These are phyloP conservation scores for Penicillium griseofulvum DNA, from an alignment of 2,329 filamentous ascomycete species.

Conservation along the genomic window DNA sequence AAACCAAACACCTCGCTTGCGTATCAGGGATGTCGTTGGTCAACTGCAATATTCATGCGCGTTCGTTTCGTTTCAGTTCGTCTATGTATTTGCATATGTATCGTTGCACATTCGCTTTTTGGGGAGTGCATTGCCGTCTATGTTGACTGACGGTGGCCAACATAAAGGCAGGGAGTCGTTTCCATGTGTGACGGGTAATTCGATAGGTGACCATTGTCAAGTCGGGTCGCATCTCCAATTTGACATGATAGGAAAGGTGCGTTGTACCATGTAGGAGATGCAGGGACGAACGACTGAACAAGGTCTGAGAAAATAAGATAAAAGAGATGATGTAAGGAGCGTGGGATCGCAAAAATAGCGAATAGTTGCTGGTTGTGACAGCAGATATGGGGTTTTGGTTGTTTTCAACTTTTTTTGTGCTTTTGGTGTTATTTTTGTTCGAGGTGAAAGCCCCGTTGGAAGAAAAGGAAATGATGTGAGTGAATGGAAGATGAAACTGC, in stretches of 20 bases:
- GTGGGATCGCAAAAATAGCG: constrained; percentile 13
- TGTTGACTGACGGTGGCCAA: neutral
- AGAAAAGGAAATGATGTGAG: constrained; percentile 15
- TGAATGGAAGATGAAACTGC: constrained; percentile 9
- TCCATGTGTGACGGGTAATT: constrained; percentile 13
- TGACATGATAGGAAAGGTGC: neutral
- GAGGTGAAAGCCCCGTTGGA: neutral
- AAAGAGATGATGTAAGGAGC: constrained; percentile 17
- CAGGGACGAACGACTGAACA: constrained; percentile 8
- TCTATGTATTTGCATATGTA: constrained; percentile 27
- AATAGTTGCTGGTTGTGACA: neutral
- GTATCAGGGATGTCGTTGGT: constrained; percentile 21
- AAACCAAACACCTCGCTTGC: constrained; percentile 28
- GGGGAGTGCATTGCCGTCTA: constrained; percentile 7
- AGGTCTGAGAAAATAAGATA: constrained; percentile 12
- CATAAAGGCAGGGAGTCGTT: constrained; percentile 6
- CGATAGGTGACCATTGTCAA: constrained; percentile 18
- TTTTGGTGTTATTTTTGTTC: neutral
- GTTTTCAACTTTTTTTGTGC: neutral
- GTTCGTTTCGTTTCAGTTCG: constrained; percentile 29
- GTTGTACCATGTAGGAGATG: neutral
- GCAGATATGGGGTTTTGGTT: constrained; percentile 1
- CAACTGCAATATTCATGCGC: constrained; percentile 22
- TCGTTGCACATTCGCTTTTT: constrained; percentile 24
- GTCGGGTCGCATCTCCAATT: neutral